Evolutionary conservation across 169 alveolate species (phyloP).

Genomic region (Pseudocohnilembus persalinus): DNA sequence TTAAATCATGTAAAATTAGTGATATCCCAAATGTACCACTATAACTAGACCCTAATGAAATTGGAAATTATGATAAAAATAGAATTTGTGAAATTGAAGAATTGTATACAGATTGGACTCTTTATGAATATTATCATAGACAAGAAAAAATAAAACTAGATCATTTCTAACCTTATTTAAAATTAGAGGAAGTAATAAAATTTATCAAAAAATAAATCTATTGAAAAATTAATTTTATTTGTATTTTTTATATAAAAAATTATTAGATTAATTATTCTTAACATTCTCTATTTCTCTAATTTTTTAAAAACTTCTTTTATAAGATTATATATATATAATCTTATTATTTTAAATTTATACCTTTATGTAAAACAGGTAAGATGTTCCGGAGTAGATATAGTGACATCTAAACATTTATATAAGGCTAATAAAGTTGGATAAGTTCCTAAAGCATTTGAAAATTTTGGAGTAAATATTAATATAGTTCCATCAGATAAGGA

Average conservation of each 20-base stretch:
- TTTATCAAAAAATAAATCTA: too few species aligned
- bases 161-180: constrained; percentile 12
- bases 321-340: too few species aligned
- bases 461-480: constrained; percentile 8
- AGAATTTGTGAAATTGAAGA: constrained; percentile 29
- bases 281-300: too few species aligned
- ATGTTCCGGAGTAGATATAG: constrained; percentile 30
- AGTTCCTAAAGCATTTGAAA: background rate
- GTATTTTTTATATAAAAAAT: too few species aligned
- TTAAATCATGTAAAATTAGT: background rate
- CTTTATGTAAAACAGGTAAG: constrained; percentile 2
- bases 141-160: constrained; percentile 4
- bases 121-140: constrained; percentile 22
- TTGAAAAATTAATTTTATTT: too few species aligned
- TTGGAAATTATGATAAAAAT: constrained; percentile 14
- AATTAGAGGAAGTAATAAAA: constrained; percentile 21
- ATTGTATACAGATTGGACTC: constrained; percentile 10
- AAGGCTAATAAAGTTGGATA: constrained; percentile 3
- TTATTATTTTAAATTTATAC: constrained; percentile 3
- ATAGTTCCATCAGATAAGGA: background rate
- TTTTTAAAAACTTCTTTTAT: too few species aligned
- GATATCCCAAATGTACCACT: constrained; percentile 11
- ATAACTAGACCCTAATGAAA: constrained; percentile 10
- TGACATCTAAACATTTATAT: constrained; percentile 14
- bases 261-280: too few species aligned